A percentile compares a stretch with the other conserved stretches of the same genome.
phyloP scores from a whole-genome alignment of 129 eudicot species.

The carrot (Daucus carota) region DNA sequence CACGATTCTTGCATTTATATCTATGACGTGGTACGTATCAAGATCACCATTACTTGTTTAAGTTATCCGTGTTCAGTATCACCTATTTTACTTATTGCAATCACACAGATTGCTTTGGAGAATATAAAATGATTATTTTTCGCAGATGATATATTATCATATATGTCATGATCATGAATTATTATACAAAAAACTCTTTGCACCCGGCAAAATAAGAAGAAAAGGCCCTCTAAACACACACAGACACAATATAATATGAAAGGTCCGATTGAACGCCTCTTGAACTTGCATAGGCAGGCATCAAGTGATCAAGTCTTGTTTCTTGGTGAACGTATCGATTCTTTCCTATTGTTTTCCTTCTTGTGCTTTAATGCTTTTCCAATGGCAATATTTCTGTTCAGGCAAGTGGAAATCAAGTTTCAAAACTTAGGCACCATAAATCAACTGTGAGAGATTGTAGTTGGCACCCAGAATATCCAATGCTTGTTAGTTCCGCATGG shows the following conservation, averaged over 20 bases:
- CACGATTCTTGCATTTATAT: conserved; percentile 76
- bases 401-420: conserved; percentile 71
- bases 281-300: not conserved
- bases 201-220: not conserved
- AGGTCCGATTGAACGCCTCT: not conserved
- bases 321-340: not conserved
- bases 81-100: not conserved
- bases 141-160: not conserved
- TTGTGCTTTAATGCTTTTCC: not conserved
- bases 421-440: conserved; percentile 61
- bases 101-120: not conserved
- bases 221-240: not conserved
- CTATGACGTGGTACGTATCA: conserved; percentile 65
- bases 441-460: conserved; percentile 85
- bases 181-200: not conserved
- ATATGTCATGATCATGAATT: not conserved
- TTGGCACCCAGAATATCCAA: conserved; percentile 89
- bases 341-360: not conserved
- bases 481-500: conserved; percentile 87
- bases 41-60: not conserved
- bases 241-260: not conserved
- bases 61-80: not conserved
- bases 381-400: conserved; percentile 15
- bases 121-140: not conserved
- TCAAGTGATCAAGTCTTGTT: not conserved